phyloP scores from a whole-genome alignment of 2,329 filamentous ascomycete species.

The Aspergillus puulaauensis region DNA sequence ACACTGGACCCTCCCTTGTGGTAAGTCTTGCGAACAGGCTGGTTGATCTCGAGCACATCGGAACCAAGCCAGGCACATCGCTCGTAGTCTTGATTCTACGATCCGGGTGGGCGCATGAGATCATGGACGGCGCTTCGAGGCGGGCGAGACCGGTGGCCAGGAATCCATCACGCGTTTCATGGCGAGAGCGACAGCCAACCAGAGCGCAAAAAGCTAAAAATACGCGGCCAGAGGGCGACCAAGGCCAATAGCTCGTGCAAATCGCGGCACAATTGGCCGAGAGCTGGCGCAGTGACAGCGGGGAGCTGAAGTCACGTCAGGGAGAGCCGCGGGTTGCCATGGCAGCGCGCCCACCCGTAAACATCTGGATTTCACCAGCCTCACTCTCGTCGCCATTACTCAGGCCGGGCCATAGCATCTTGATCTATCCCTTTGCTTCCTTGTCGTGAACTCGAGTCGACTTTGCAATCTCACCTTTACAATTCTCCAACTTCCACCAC shows the following conservation, averaged over 20 bases:
- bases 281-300: not conserved
- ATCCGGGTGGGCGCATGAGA: conserved; percentile 3
- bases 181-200: not conserved
- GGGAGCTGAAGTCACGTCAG: conserved; percentile 9
- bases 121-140: not conserved
- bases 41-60: conserved; percentile 1
- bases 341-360: conserved; percentile 37
- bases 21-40: not conserved
- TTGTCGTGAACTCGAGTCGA: conserved; percentile 9
- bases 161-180: conserved; percentile 1
- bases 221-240: not conserved
- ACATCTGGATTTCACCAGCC: conserved; percentile 27
- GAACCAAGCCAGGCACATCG: conserved; percentile 5
- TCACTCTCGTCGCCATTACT: conserved; percentile 13
- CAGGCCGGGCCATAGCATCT: not conserved
- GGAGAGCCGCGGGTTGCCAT: conserved; percentile 34
- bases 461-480: not conserved
- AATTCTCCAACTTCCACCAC: not conserved
- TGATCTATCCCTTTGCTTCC: conserved; percentile 18
- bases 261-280: not conserved
- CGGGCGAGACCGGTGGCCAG: not conserved
- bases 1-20: not conserved
- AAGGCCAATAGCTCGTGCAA: not conserved
- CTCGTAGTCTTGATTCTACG: not conserved
- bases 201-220: conserved; percentile 2